phyloP scores from a whole-genome alignment of 768 basidiomycete species.

The Naganishia vishniacii region DNA sequence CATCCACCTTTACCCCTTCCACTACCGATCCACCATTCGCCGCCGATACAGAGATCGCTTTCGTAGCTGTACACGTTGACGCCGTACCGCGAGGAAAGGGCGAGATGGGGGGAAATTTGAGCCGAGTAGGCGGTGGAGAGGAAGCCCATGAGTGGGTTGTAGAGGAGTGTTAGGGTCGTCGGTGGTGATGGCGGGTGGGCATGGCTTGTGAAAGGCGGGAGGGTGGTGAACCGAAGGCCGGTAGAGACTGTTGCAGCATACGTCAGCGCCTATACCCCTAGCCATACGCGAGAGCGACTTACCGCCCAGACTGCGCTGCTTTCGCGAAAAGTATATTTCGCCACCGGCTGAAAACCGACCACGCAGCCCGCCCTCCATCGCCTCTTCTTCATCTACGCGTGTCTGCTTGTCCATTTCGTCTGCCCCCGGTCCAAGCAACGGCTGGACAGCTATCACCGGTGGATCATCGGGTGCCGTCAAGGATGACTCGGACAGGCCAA shows the following conservation, averaged over 20 bases:
- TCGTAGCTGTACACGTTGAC: conserved; percentile 97
- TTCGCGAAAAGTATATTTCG: conserved; percentile 87
- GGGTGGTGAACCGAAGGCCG: conserved; percentile 86
- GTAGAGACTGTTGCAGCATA: conserved; percentile 64
- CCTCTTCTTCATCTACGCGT: conserved; percentile 91
- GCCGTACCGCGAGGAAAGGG: conserved; percentile 79
- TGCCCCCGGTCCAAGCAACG: not conserved
- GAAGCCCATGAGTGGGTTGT: conserved; percentile 95
- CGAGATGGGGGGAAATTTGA: conserved; percentile 74
- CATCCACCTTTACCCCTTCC: conserved; percentile 38
- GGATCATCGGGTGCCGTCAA: conserved; percentile 42
- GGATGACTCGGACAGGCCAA: conserved; percentile 60
- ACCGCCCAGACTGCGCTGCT: conserved; percentile 89
- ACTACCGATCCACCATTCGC: conserved; percentile 89
- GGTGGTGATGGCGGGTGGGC: conserved; percentile 61
- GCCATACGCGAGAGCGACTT: conserved; percentile 45
- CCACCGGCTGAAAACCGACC: conserved; percentile 88
- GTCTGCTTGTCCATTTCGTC: conserved; percentile 53
- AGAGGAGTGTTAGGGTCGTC: conserved; percentile 86
- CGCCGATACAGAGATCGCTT: conserved; percentile 90
- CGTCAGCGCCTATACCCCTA: too few relatives aligned
- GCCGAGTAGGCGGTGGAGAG: conserved; percentile 86
- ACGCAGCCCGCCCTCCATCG: conserved; percentile 80
- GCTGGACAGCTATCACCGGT: conserved; percentile 43
- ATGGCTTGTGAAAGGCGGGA: conserved; percentile 64